Percentiles rank a stretch among this genome's conserved stretches.
Evolutionary conservation across 2,329 filamentous ascomycete species (phyloP).

Genomic region (Cercospora nicotianae): DNA sequence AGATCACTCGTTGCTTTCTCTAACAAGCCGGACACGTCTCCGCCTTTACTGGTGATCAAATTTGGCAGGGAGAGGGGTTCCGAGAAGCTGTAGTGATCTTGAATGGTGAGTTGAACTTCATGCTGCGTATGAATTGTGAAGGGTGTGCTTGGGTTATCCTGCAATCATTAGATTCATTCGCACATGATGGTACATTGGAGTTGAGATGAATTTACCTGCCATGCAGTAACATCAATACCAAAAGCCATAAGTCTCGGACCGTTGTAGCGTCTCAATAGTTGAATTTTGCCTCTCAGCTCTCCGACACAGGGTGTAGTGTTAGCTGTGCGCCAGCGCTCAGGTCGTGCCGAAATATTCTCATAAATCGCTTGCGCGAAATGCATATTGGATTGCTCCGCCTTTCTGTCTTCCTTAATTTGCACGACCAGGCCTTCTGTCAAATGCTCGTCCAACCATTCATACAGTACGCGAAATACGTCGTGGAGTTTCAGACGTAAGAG

Average conservation of each 20-base stretch:
- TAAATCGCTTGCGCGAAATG: constrained; percentile 45
- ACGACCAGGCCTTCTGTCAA: constrained; percentile 37
- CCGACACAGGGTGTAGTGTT: constrained; percentile 38
- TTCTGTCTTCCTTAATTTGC: constrained; percentile 40
- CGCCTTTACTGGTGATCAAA: constrained; percentile 45
- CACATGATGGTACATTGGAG: neutral
- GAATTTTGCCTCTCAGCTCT: constrained; percentile 39
- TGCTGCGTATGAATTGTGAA: constrained; percentile 44
- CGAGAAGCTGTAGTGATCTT: constrained; percentile 52
- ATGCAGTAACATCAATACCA: constrained; percentile 39
- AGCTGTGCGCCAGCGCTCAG: constrained; percentile 38
- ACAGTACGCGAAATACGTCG: constrained; percentile 34
- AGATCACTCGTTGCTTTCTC: constrained; percentile 36
- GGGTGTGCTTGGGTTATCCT: constrained; percentile 38
- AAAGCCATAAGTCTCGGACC: constrained; percentile 27
- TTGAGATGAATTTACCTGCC: constrained; percentile 22
- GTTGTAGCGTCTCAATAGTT: constrained; percentile 39
- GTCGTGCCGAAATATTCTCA: constrained; percentile 27
- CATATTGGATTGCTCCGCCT: constrained; percentile 34
- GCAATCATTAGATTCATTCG: neutral
- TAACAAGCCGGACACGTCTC: constrained; percentile 43
- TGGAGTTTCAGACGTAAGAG: constrained; percentile 36
- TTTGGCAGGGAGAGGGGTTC: constrained; percentile 42
- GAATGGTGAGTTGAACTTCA: constrained; percentile 44
- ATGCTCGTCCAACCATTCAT: constrained; percentile 35